Base-by-base conservation (phyloP, 2,329 filamentous ascomycete genomes). In the Colletotrichum truncatum region DNA sequence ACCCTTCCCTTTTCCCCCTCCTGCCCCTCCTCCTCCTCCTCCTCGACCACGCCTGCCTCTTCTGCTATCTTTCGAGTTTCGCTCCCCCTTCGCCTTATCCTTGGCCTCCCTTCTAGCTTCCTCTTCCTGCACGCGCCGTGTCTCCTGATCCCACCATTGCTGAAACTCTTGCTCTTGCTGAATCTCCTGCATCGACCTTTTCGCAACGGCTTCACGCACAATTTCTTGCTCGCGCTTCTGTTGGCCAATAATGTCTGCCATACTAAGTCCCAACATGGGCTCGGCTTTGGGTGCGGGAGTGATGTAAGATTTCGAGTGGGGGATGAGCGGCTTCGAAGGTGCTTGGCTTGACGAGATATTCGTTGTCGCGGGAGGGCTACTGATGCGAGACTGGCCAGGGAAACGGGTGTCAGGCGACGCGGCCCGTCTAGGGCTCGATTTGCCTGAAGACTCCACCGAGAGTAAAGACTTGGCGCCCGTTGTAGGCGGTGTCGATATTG, bases 151-250 rank as follows among this genome's bases (percentile, higher is more conserved):
- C 94, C 94, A 97, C 94, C 94, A 97, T 75, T 97, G 90, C 75
- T 98, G 93, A 75, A 99, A 99, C 54, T 93, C 93, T 74, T 99
- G 96, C 78, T 99, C 96, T 69, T 96, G 89, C 76, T 99, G 96
- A 64, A 99, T 99, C 68, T 98, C 96, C 73, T 97, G 90, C 28
- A 99, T 81, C 68, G 93, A 96, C 60, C 95, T 87, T 79, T 97
- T 98, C 2, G 94, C 93, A 10, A 90, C 90, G 1, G 94, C 93
- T 74, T 97, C 94, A 56, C 89, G 91, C 66, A 97, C 89, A 16
- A 88, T 87, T 62, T 93, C 89, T 73, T 97, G 96, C 75, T 98
- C 94, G 8, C 88, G 88, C 75, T 91, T 89, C 78, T 99, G 94
- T 73, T 97, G 89, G 7, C 90, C 89, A 12, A 98, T 91, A 62